phyloP scores from a whole-genome alignment of 768 basidiomycete species.

The Leccinum subgranulosum region DNA sequence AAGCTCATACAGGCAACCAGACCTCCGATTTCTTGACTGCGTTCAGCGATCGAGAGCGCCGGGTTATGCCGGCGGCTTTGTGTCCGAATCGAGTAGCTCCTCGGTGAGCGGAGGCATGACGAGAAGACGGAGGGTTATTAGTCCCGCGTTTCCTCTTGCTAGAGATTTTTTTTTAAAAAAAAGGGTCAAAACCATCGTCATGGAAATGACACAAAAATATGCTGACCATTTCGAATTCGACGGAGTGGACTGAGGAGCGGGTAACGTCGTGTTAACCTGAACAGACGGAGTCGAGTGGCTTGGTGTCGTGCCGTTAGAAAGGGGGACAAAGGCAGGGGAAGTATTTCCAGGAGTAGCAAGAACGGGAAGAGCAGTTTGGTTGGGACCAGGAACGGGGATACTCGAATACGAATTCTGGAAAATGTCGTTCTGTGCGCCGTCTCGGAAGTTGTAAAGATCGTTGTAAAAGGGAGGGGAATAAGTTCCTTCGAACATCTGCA shows the following conservation, averaged over 20 bases:
- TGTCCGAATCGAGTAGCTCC: slow-evolving; percentile 1
- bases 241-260: neutral
- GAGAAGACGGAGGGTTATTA: slow-evolving; percentile 3
- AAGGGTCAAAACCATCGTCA: neutral
- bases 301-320: neutral
- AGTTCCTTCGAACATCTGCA: slow-evolving; percentile 62
- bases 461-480: slow-evolving; percentile 66
- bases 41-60: slow-evolving; percentile 9
- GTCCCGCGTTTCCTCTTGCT: slow-evolving; percentile 3
- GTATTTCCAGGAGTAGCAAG: neutral
- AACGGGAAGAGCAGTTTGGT: slow-evolving; percentile 26
- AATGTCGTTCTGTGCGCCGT: slow-evolving; percentile 74
- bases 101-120: slow-evolving; percentile 4
- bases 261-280: neutral
- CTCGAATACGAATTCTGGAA: slow-evolving; percentile 55
- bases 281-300: neutral
- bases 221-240: slow-evolving; percentile 15
- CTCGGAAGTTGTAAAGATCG: slow-evolving; percentile 64
- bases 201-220: neutral
- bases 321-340: neutral
- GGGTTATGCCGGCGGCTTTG: slow-evolving; percentile 3
- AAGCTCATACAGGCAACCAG: slow-evolving; percentile 13
- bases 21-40: slow-evolving; percentile 5
- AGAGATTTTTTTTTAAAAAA: neutral
- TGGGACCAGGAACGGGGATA: slow-evolving; percentile 44